Conservation (phyloP, 2,329 filamentous ascomycete genomes). For the Alternaria sp. region DNA sequence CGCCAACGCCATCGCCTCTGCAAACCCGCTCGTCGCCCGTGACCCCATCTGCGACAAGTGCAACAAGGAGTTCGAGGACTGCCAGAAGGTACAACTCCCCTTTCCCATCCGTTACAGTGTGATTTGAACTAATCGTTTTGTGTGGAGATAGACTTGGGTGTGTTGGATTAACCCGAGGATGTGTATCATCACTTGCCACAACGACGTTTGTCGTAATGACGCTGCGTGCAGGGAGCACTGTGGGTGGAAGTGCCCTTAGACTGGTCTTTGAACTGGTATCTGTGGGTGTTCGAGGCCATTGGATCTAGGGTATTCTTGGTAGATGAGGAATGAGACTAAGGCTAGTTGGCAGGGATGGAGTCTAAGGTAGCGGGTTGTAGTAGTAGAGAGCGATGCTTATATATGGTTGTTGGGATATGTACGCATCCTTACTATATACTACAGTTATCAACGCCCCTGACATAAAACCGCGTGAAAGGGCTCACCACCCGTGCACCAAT, state of each 20-base stretch:
- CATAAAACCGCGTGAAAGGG: background rate
- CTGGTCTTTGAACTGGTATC: no score
- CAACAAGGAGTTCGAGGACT: background rate
- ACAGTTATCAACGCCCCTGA: background rate
- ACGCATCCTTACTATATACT: background rate
- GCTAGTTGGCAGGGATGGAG: background rate
- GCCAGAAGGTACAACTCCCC: background rate
- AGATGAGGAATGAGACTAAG: background rate
- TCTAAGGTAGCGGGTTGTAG: background rate
- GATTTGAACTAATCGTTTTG: background rate
- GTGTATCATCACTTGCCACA: background rate
- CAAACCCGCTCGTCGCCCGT: background rate
- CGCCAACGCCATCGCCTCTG: background rate
- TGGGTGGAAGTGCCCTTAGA: background rate
- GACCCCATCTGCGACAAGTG: background rate
- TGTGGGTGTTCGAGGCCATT: background rate
- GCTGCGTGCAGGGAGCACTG: slow-evolving; percentile 28
- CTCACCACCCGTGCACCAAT: background rate
- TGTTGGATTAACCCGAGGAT: background rate
- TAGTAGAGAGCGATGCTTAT: no score
- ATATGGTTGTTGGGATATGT: background rate
- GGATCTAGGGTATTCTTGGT: no score
- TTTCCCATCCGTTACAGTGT: no score
- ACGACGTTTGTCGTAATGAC: background rate
- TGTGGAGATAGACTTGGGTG: background rate